Base-by-base conservation (phyloP, 106 monocot genomes). In the Dioscorea dumetorum region DNA sequence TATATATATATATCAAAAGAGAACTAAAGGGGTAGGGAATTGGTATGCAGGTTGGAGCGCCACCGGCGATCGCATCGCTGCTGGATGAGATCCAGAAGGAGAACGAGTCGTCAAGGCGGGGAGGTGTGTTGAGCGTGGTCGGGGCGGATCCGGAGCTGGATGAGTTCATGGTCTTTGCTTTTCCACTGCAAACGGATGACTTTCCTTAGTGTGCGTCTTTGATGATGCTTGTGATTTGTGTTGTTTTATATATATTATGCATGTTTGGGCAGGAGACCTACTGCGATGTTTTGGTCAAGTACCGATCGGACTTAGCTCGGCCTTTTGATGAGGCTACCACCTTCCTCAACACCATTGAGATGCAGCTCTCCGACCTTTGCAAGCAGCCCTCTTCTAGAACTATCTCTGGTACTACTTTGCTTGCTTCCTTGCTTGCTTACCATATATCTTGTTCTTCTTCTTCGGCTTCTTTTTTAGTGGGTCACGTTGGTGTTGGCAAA, bases 141-240 rank as follows among this genome's bases (percentile, higher is more conserved):
- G 80, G 80, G 15, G 64, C 70, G 34, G 84, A 84, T 71, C 84
- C 84, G 0, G 84, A 84, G 77, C 77, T 84, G n/a, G 84, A 84
- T 22, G 65, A 70, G 24, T 84, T 84, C 62, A 84, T 84, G 84
- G 84, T 84, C 1, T 48, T 5, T 57, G 22, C 48, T 23, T 10
- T n/a, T 33, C 22, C 12, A 28, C 28, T 28, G 28, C 28, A 4
- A 10, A 2, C 49, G 11, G 10, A 0, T 41, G 0, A 41, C n/a
- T n/a, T n/a, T n/a, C n/a, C n/a, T n/a, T n/a, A n/a, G n/a, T n/a
- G n/a, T n/a, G 6, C 41, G 1, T 41, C 9, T 41, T 41, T 41
- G 9, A 8, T 41, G 41, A 3, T 41, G 41, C 41, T 41, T 8
- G 0, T 41, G 41, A 28, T 28, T 41, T 41, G 41, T 41, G 41